Percentiles rank a stretch among this genome's conserved stretches.
Evolutionary conservation across 2,329 filamentous ascomycete genomes (phyloP).

Genomic region (Claviceps pazoutovae): DNA sequence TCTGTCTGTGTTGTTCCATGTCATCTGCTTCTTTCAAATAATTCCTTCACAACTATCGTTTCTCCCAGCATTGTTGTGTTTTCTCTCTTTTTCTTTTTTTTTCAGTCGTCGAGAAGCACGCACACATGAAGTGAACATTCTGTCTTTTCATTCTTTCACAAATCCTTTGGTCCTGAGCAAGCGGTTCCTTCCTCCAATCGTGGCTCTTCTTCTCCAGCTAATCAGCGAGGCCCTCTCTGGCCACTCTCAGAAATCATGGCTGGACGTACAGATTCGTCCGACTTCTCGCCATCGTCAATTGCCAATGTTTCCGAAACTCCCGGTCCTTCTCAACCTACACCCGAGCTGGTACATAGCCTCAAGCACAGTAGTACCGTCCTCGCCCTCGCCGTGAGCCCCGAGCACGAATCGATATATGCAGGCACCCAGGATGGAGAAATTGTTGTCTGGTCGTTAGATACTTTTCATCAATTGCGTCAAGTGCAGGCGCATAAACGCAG

Average conservation of each 20-base stretch:
- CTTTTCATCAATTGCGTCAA: constrained; percentile 64
- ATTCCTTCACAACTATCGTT: neutral
- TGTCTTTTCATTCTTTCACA: neutral
- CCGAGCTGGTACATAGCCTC: constrained; percentile 61
- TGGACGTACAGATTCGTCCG: neutral
- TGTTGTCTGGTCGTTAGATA: constrained; percentile 76
- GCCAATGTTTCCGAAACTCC: constrained; percentile 8
- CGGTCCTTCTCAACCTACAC: constrained; percentile 19
- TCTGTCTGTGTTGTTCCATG: neutral
- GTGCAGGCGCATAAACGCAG: constrained; percentile 86
- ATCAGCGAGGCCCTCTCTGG: neutral
- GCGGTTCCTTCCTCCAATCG: too few species aligned
- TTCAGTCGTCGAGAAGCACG: neutral
- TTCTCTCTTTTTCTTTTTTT: neutral
- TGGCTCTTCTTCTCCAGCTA: neutral
- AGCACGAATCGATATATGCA: constrained; percentile 71
- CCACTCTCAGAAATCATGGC: neutral
- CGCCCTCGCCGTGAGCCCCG: constrained; percentile 64
- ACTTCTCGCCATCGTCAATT: constrained; percentile 6
- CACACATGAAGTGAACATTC: too few species aligned
- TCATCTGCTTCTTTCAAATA: neutral
- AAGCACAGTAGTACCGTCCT: constrained; percentile 69
- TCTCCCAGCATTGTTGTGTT: neutral
- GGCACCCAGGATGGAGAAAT: constrained; percentile 92
- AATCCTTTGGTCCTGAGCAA: too few species aligned